Conservation (phyloP, 768 basidiomycete genomes). For the Trametes coccinea region DNA sequence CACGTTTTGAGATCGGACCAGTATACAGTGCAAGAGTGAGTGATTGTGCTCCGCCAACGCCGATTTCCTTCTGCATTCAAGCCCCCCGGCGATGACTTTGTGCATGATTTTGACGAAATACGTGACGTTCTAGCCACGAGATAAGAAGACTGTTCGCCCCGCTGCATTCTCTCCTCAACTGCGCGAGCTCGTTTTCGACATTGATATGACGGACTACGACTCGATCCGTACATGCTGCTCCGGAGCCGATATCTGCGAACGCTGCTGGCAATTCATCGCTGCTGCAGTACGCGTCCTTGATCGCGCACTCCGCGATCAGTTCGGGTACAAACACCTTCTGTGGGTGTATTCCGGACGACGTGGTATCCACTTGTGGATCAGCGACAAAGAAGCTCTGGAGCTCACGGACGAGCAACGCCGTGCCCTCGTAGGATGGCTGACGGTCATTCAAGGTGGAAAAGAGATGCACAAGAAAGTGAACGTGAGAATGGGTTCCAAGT, state of each 20-base stretch:
- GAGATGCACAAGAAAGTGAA: conserved; percentile 84
- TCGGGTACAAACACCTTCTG: conserved; percentile 85
- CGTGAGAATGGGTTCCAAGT: conserved; percentile 48
- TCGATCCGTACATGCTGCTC: conserved; percentile 92
- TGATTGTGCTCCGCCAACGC: conserved; percentile 16
- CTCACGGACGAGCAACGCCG: conserved; percentile 90
- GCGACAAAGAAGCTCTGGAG: conserved; percentile 82
- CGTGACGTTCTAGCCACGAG: conserved; percentile 65
- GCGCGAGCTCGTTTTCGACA: conserved; percentile 98
- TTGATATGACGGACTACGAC: conserved; percentile 99
- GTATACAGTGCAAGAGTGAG: conserved; percentile 84
- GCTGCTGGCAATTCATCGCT: conserved; percentile 95
- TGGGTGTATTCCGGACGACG: conserved; percentile 99
- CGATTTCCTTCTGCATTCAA: too few species aligned
- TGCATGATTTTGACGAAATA: not conserved
- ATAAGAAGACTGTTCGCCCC: conserved; percentile 81
- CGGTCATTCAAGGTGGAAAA: conserved; percentile 78
- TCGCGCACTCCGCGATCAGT: conserved; percentile 76
- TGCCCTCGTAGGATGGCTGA: conserved; percentile 84
- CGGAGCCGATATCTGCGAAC: conserved; percentile 84
- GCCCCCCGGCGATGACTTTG: too few species aligned
- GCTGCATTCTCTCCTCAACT: conserved; percentile 67
- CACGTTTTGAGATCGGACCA: conserved; percentile 96
- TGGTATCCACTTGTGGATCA: conserved; percentile 98
- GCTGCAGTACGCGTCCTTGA: conserved; percentile 90